Evolutionary conservation across 2,329 filamentous ascomycete species (phyloP).

Genomic region (Colletotrichum sp.): DNA sequence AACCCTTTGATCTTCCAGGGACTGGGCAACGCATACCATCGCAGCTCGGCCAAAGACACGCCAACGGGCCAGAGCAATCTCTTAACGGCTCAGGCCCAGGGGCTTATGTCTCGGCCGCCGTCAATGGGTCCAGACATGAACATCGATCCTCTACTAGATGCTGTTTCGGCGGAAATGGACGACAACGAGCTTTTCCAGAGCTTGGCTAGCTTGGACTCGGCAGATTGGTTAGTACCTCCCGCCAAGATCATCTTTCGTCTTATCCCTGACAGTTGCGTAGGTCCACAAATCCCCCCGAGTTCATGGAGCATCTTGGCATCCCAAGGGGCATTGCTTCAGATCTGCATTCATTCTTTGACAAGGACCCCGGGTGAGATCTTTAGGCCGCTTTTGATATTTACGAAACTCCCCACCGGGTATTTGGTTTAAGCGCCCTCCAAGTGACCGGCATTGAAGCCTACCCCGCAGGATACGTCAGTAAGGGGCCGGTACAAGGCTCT

Average conservation of each 20-base stretch:
- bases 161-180: neutral
- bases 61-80: neutral
- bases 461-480: neutral
- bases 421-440: neutral
- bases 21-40: neutral
- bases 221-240: neutral
- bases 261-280: neutral
- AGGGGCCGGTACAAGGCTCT: neutral
- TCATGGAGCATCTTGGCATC: slow-evolving; percentile 5
- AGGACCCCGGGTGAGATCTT: neutral
- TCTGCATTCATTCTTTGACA: neutral
- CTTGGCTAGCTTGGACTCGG: neutral
- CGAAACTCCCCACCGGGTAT: neutral
- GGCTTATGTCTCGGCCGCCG: neutral
- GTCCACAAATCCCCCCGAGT: slow-evolving; percentile 8
- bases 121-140: neutral
- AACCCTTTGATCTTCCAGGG: neutral
- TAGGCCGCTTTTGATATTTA: neutral
- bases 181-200: neutral
- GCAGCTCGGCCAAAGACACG: neutral
- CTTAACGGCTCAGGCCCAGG: neutral
- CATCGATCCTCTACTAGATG: neutral
- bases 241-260: neutral
- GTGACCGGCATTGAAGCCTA: neutral
- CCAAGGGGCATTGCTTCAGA: neutral